phyloP scores from a whole-genome alignment of 2,329 filamentous ascomycete genomes.

The Trichoderma koningii region DNA sequence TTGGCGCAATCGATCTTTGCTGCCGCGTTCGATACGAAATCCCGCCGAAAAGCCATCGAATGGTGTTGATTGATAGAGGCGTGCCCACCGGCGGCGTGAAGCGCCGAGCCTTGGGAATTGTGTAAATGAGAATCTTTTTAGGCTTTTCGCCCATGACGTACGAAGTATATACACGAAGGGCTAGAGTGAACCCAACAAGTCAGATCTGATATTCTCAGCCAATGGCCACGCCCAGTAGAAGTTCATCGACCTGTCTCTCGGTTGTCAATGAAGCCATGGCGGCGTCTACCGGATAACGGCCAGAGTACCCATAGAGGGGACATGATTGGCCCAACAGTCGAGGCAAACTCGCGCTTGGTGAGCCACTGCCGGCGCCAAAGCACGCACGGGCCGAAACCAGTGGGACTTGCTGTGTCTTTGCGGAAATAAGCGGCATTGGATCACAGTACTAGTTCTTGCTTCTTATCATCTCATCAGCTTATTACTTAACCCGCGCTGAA shows the following conservation, averaged over 20 bases:
- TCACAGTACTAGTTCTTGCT: not conserved
- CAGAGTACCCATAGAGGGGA: not conserved
- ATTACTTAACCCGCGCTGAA: not conserved
- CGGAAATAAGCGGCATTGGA: conserved; percentile 11
- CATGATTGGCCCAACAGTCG: not conserved
- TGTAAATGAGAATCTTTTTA: too few relatives aligned
- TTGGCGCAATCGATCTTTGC: not conserved
- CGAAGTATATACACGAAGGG: not conserved
- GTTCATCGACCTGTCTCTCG: not conserved
- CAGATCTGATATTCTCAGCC: not conserved
- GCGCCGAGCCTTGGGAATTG: too few relatives aligned
- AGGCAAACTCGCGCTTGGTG: not conserved
- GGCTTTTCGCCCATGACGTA: not conserved
- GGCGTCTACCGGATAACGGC: too few relatives aligned
- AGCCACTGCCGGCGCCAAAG: conserved; percentile 18
- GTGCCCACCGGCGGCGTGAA: too few relatives aligned
- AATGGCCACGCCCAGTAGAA: not conserved
- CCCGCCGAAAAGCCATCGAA: too few relatives aligned
- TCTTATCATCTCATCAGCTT: not conserved
- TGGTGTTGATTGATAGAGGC: too few relatives aligned
- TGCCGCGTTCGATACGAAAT: not conserved
- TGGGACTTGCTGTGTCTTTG: not conserved
- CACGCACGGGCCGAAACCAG: conserved; percentile 15
- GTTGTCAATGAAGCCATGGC: too few relatives aligned
- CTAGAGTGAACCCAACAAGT: too few relatives aligned